A percentile compares a stretch with the other conserved stretches of the same genome.
phyloP scores from a whole-genome alignment of 257 asterid species.

The Dorcoceras hygrometricum region DNA sequence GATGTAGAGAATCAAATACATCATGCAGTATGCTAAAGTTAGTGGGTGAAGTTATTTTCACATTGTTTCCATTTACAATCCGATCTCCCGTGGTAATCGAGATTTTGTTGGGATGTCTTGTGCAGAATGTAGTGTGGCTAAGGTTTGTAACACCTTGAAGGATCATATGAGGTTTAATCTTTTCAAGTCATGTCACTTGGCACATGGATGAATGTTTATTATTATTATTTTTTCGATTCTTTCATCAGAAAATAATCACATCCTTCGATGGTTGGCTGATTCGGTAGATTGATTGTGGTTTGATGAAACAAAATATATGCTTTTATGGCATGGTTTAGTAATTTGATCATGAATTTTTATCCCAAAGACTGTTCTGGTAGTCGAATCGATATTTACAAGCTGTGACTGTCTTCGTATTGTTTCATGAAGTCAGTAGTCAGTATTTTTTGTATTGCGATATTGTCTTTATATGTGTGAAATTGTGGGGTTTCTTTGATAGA shows the following conservation, averaged over 20 bases:
- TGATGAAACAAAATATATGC: too few species aligned
- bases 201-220: neutral
- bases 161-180: neutral
- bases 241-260: neutral
- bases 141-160: neutral
- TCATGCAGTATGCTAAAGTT: neutral
- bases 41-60: neutral
- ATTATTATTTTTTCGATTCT: too few species aligned
- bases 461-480: neutral
- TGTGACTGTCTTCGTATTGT: neutral
- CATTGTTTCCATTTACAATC: neutral
- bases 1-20: neutral
- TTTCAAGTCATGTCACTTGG: neutral
- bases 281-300: neutral
- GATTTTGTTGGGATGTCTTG: neutral
- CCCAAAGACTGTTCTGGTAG: neutral
- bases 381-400: too few species aligned
- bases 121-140: neutral
- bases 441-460: neutral
- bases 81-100: neutral
- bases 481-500: neutral
- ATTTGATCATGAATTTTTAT: neutral
- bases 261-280: neutral
- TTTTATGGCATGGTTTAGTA: neutral
- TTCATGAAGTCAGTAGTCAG: neutral